These are phyloP conservation scores for Pythium rishiriense DNA, from an alignment of 352 stramenopile species.

Conservation along the genomic window DNA sequence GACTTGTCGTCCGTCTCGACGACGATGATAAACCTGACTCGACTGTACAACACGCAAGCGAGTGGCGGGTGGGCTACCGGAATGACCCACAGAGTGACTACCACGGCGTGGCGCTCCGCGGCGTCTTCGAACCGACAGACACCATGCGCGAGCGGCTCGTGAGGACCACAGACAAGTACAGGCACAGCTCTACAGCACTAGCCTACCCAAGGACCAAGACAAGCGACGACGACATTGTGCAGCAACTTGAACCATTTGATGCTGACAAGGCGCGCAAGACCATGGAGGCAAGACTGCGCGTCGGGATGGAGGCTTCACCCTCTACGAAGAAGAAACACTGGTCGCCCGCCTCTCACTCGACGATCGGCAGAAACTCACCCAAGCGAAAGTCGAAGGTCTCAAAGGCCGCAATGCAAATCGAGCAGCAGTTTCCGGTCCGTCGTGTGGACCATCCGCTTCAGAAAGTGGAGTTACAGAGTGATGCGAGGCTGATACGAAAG, in stretches of 20 bases:
- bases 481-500: slow-evolving; percentile 31
- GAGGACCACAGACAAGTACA: slow-evolving; percentile 4
- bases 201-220: slow-evolving; percentile 16
- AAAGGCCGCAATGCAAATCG: slow-evolving; percentile 4
- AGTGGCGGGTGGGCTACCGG: slow-evolving; percentile 52
- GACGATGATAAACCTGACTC: slow-evolving; percentile 12
- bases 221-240: neutral
- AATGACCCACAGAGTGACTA: slow-evolving; percentile 39
- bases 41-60: slow-evolving; percentile 23
- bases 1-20: slow-evolving; percentile 23
- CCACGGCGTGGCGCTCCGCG: slow-evolving; percentile 29
- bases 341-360: slow-evolving; percentile 42
- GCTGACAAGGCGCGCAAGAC: slow-evolving; percentile 21
- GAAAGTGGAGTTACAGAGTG: slow-evolving; percentile 22
- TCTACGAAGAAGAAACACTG: slow-evolving; percentile 28
- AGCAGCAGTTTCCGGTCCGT: slow-evolving; percentile 37
- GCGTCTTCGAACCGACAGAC: slow-evolving; percentile 56
- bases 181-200: slow-evolving; percentile 8
- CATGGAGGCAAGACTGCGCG: slow-evolving; percentile 16
- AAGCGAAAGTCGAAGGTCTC: slow-evolving; percentile 22
- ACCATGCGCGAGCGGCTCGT: slow-evolving; percentile 34
- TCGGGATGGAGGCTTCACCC: slow-evolving; percentile 4
- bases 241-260: slow-evolving; percentile 22
- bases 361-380: slow-evolving; percentile 1
- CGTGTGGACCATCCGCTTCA: slow-evolving; percentile 19